A percentile compares a stretch with the other conserved stretches of the same genome.
phyloP scores from a whole-genome alignment of 495 filamentous ascomycete genomes.

The Xylaria cubensis region DNA sequence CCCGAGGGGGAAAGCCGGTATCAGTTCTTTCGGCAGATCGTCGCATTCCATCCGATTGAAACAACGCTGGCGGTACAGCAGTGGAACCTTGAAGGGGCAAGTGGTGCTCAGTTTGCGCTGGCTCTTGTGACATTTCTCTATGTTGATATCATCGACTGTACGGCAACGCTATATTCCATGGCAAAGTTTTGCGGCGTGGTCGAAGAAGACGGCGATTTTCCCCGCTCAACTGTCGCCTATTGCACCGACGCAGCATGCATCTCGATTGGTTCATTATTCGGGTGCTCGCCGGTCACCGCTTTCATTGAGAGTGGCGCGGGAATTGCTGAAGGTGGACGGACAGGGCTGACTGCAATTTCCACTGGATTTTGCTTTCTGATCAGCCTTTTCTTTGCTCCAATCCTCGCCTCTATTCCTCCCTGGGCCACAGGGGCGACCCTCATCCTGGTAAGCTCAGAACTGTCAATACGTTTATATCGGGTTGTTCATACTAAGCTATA shows the following conservation, averaged over 20 bases:
- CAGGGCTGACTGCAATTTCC: conserved; percentile 76
- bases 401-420: conserved; percentile 81
- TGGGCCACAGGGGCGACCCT: conserved; percentile 86
- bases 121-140: conserved; percentile 87
- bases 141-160: conserved; percentile 77
- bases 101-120: conserved; percentile 68
- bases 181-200: conserved; percentile 72
- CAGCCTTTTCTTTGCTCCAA: conserved; percentile 81
- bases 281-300: conserved; percentile 76
- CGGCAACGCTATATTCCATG: conserved; percentile 78
- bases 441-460: conserved; percentile 63
- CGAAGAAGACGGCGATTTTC: conserved; percentile 65
- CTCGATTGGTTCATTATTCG: conserved; percentile 77
- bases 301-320: conserved; percentile 86
- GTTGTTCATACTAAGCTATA: conserved; percentile 23
- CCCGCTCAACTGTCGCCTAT: conserved; percentile 54
- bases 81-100: conserved; percentile 63
- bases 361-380: conserved; percentile 79
- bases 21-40: conserved; percentile 79
- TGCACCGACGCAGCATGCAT: conserved; percentile 73
- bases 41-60: conserved; percentile 77
- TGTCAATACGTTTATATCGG: background rate
- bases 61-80: conserved; percentile 68
- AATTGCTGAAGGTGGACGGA: conserved; percentile 81
- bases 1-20: conserved; percentile 67